Evolutionary conservation across 306 rosid species (phyloP).

Genomic region (Phaseolus lunatus): DNA sequence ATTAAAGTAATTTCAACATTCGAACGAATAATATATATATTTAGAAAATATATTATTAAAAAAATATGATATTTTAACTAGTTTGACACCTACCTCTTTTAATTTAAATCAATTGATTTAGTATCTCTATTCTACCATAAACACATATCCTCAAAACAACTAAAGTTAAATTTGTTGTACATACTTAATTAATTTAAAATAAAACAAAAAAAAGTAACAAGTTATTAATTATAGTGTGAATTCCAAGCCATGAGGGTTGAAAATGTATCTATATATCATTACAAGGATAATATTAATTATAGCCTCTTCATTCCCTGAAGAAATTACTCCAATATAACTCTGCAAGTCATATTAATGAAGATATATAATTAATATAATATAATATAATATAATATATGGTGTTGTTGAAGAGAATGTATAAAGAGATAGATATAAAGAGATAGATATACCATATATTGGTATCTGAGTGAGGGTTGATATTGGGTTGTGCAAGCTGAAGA

Average conservation of each 20-base stretch:
- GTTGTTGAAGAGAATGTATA: no score
- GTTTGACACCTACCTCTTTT: no score
- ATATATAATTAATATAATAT: not conserved
- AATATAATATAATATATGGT: no score
- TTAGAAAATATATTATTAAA: no score
- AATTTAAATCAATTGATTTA: no score
- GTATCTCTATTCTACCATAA: not conserved
- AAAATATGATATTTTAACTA: no score
- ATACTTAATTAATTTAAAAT: not conserved
- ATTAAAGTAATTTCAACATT: no score
- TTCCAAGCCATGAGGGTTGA: not conserved
- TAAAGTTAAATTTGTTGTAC: not conserved
- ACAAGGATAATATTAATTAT: not conserved
- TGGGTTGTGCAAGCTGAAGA: conserved; percentile 54
- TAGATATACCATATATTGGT: not conserved
- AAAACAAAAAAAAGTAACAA: not conserved
- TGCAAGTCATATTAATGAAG: conserved; percentile 1
- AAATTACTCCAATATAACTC: conserved; percentile 2
- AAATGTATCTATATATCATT: not conserved
- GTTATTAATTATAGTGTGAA: no score
- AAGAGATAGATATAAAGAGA: no score
- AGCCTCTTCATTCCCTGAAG: not conserved
- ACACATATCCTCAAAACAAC: not conserved
- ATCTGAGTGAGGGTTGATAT: conserved; percentile 14
- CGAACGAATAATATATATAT: no score